Base-by-base conservation (phyloP, 2,329 filamentous ascomycete species). In the Talaromyces sp. region DNA sequence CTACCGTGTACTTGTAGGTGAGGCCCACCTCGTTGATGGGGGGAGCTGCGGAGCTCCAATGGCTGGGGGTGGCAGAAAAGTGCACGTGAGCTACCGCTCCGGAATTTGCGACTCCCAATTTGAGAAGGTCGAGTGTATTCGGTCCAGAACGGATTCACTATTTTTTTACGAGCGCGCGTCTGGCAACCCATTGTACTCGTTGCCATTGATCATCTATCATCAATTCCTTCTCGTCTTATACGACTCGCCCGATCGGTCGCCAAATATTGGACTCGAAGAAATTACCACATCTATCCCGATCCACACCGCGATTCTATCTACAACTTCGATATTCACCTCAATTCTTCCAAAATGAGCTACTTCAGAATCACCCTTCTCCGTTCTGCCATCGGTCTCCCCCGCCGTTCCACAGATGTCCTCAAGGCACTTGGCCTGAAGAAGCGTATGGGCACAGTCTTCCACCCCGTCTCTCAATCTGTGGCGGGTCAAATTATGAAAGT, bases 401-500 rank as follows among this genome's bases (percentile, higher is more conserved):
- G 84, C 67, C 88, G 90, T 69, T 89, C 87, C 55, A 84, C 85
- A 70, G 90, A 89, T 69, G 90, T 93, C 17, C 88, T 97, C 51
- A 82, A 86, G 57, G 89, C 92, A 16, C 88, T 97, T 55, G 92
- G 92, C 51, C 84, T 97, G 59, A 89, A 87, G 66, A 90, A 89
- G 72, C 89, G 92, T 66, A 86, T 87, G 82, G 86, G 86, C 68
- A 93, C 89, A 49, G 92, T 96, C 66, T 96, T 95, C 80, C 88
- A 96, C 75, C 89, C 90, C 33, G 91, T 96, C 56, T 83, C 83
- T 56, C 85, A 86, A 37, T 86, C 91, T 62, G 86, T 90, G 57
- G 92, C 92, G 9, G 92, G 92, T 70, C 91, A 95, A 79, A 90
- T 97, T 68, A 88, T 97, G 81, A 88, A 88, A 74, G 91, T 97